Evolutionary conservation across 805 yeast species (phyloP).

Genomic region (Cyberlindnera euphorbiae): DNA sequence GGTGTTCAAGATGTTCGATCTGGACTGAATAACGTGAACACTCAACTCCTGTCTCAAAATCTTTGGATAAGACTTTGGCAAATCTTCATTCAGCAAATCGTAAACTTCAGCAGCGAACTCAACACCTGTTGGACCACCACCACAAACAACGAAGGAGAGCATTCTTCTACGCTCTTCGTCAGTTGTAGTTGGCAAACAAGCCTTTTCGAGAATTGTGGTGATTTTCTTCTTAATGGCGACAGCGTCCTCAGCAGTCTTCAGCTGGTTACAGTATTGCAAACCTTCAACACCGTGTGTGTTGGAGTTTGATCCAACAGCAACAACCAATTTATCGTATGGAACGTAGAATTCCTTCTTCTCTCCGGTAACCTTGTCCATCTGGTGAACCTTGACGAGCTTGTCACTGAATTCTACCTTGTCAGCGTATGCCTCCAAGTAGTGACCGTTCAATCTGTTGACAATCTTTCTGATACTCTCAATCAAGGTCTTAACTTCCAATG

Average conservation of each 20-base stretch:
- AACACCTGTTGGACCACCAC: conserved; percentile 76
- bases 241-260: conserved; percentile 67
- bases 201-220: conserved; percentile 51
- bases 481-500: conserved; percentile 58
- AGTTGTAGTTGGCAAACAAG: conserved; percentile 60
- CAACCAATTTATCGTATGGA: conserved; percentile 66
- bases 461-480: conserved; percentile 61
- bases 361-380: conserved; percentile 38
- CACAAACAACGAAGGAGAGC: conserved; percentile 62
- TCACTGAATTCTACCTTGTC: conserved; percentile 53
- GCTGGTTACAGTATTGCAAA: conserved; percentile 52
- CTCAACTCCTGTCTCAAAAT: conserved; percentile 57
- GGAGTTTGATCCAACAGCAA: conserved; percentile 65
- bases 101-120: conserved; percentile 70
- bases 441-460: conserved; percentile 48
- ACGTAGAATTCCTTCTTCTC: conserved; percentile 45
- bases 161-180: conserved; percentile 59
- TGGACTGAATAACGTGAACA: conserved; percentile 65
- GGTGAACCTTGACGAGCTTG: conserved; percentile 51
- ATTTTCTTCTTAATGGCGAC: conserved; percentile 49
- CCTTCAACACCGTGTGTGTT: conserved; percentile 72
- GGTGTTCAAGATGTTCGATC: conserved; percentile 63
- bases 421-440: conserved; percentile 59
- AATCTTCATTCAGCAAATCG: conserved; percentile 62
- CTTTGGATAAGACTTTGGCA: conserved; percentile 51